Percentiles rank a stretch among this genome's conserved stretches.
Conservation (phyloP, 2,329 filamentous ascomycete species). For the Bisporella sp. region DNA sequence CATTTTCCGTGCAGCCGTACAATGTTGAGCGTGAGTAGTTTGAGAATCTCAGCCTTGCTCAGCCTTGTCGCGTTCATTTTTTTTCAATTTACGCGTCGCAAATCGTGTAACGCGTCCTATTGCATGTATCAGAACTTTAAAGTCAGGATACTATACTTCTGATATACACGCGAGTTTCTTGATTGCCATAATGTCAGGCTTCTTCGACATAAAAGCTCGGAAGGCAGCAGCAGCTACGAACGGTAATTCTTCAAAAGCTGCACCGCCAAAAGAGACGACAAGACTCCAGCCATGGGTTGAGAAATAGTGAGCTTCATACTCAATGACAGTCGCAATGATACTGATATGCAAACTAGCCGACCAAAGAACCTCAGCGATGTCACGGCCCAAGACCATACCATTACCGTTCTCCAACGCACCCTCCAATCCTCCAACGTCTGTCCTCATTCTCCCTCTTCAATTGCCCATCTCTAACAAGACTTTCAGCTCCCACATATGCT, state of each 20-base stretch:
- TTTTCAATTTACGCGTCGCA: too few species aligned
- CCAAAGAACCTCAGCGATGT: constrained; percentile 93
- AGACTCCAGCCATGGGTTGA: constrained; percentile 92
- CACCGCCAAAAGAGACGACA: constrained; percentile 54
- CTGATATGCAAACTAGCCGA: constrained; percentile 53
- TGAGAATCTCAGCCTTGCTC: too few species aligned
- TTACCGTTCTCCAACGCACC: constrained; percentile 84
- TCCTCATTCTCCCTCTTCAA: neutral
- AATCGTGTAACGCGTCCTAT: too few species aligned
- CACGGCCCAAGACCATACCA: constrained; percentile 94
- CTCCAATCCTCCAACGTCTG: constrained; percentile 85
- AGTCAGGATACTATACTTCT: neutral
- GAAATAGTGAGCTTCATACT: constrained; percentile 71
- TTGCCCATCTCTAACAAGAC: constrained; percentile 10
- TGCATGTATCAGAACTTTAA: too few species aligned
- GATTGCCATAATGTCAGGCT: constrained; percentile 62
- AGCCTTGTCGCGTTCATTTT: too few species aligned
- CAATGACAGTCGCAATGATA: constrained; percentile 2
- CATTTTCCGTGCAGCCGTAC: too few species aligned
- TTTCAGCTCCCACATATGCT: constrained; percentile 92
- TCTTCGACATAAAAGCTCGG: constrained; percentile 92
- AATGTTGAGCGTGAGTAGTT: too few species aligned
- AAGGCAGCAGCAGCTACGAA: constrained; percentile 68
- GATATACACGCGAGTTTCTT: neutral
- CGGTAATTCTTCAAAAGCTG: constrained; percentile 56